phyloP scores from a whole-genome alignment of 768 basidiomycete genomes.

The Polyporus arcularius region DNA sequence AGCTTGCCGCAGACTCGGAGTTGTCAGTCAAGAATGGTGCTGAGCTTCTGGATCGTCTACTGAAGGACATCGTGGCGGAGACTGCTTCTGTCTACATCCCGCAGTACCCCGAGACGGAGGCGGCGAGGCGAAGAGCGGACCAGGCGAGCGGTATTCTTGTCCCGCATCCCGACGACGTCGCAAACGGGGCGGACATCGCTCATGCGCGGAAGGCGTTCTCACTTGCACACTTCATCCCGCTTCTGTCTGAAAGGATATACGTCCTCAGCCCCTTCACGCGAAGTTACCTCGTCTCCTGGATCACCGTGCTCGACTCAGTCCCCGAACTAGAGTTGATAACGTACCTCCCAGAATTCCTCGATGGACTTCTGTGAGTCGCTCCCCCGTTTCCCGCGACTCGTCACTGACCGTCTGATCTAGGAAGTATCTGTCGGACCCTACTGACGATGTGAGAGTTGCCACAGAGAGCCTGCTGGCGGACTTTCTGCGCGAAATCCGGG shows the following conservation, averaged over 20 bases:
- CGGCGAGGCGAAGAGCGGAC: conserved; percentile 42
- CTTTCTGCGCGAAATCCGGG: conserved; percentile 87
- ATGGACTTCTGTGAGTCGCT: conserved; percentile 78
- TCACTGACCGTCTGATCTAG: conserved; percentile 39
- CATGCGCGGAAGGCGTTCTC: conserved; percentile 82
- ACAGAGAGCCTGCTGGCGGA: conserved; percentile 89
- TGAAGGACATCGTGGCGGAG: conserved; percentile 98
- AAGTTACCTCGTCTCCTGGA: conserved; percentile 97
- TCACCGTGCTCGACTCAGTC: conserved; percentile 91
- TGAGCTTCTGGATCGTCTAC: conserved; percentile 92
- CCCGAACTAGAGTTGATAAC: conserved; percentile 95
- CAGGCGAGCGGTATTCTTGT: conserved; percentile 58
- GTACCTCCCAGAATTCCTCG: conserved; percentile 92
- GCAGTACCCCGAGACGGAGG: conserved; percentile 79
- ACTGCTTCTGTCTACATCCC: conserved; percentile 94
- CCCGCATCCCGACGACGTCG: conserved; percentile 55
- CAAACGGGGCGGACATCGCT: conserved; percentile 38
- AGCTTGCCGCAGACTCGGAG: conserved; percentile 97
- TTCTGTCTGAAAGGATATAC: conserved; percentile 90
- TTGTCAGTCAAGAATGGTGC: conserved; percentile 97
- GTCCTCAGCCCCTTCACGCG: conserved; percentile 95
- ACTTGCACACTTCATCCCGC: conserved; percentile 89
- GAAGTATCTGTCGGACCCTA: conserved; percentile 94
- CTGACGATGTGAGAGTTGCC: conserved; percentile 87
- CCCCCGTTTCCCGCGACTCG: conserved; percentile 15